Base-by-base conservation (phyloP, 2,329 filamentous ascomycete species). In the Cercospora janseana region DNA sequence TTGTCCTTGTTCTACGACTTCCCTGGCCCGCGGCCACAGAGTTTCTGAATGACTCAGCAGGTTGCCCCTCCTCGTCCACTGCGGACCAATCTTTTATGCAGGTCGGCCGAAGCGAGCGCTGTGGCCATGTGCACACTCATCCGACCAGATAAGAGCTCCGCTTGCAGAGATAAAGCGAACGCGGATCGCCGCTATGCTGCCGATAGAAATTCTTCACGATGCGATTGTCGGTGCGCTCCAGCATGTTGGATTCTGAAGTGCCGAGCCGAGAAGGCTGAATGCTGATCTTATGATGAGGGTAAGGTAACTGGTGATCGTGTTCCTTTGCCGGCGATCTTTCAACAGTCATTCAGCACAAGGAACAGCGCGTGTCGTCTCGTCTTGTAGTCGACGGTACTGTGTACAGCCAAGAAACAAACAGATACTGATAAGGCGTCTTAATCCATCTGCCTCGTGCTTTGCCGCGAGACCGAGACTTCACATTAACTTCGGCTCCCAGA, bases 161-260 rank as follows among this genome's bases (percentile, higher is more conserved):
- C 44, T 38, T 29, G 24, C n/a, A 21, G 16, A 24, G 44, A 47
- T 47, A 47, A 37, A 47, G 34, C 15, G 16, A 15, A 12, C 37
- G 46, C 46, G 46, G 46, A 43, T 49, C 46, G 37, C 46, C 46
- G 46, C 29, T 7, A 27, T 43, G 32, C 34, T 29, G 38, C 16
- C n/a, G 21, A 16, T 9, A 8, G 16, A 13, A 4, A 20, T 40
- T 13, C 20, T 40, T 23, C 21, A 26, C 34, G 34, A 24, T 13
- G 20, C 20, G 12, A 37, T 37, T 40, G 18, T 40, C 20, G n/a
- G n/a, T 5, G 3, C 7, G 15, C 20, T 20, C 13, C 35, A 13
- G 13, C 26, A 44, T 15, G 20, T 29, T 44, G 31, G 32, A 40
- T 24, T 40, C 20, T 12, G 8, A n/a, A 40, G 35, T 24, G 4